Conservation (phyloP, 768 basidiomycete species). For the Asterophora parasitica region DNA sequence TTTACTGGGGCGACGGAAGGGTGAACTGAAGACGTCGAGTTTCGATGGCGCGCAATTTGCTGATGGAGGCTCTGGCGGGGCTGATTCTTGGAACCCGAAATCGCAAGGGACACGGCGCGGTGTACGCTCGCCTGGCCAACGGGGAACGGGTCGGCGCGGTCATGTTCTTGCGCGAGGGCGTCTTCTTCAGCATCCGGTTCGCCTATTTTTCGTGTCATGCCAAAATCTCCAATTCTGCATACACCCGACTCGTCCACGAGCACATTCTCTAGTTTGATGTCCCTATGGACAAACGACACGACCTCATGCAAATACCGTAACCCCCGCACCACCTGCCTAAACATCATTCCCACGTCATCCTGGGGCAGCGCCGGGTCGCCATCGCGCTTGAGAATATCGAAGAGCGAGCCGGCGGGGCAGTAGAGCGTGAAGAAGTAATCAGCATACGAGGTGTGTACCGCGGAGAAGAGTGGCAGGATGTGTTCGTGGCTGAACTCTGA, state of each 20-base stretch:
- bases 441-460: slow-evolving; percentile 52
- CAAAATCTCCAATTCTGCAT: slow-evolving; percentile 86
- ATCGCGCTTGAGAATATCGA: slow-evolving; percentile 74
- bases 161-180: slow-evolving; percentile 24
- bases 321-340: slow-evolving; percentile 80
- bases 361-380: slow-evolving; percentile 63
- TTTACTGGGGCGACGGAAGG: slow-evolving; percentile 19
- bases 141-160: slow-evolving; percentile 6
- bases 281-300: slow-evolving; percentile 79
- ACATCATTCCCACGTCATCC: slow-evolving; percentile 81
- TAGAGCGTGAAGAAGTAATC: slow-evolving; percentile 80
- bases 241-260: slow-evolving; percentile 84
- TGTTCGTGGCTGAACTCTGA: slow-evolving; percentile 76
- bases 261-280: slow-evolving; percentile 96
- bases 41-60: slow-evolving; percentile 42
- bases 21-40: slow-evolving; percentile 33
- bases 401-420: slow-evolving; percentile 82
- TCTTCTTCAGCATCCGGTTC: slow-evolving; percentile 35
- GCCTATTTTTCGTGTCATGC: slow-evolving; percentile 67
- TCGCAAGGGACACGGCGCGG: slow-evolving; percentile 36
- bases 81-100: slow-evolving; percentile 33
- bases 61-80: slow-evolving; percentile 23
- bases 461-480: slow-evolving; percentile 77
- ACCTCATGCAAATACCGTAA: slow-evolving; percentile 79
- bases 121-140: slow-evolving; percentile 25